These are phyloP conservation scores for Oxytropis ochrocephala DNA, from an alignment of 306 rosid genomes.

Conservation along the genomic window DNA sequence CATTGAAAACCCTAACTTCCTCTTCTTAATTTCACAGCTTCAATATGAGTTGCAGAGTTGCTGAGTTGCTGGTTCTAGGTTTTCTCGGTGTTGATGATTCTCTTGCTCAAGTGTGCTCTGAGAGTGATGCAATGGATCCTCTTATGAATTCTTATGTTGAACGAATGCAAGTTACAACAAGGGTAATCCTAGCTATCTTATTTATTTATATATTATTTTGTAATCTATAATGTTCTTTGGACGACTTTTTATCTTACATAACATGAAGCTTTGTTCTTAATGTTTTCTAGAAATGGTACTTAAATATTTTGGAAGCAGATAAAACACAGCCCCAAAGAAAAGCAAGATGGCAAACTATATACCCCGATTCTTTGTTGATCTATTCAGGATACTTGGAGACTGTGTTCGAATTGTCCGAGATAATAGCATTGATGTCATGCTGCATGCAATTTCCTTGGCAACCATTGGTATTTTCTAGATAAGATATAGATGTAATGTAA, in stretches of 20 bases:
- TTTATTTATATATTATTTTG: constrained; percentile 5
- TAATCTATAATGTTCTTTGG: constrained; percentile 13
- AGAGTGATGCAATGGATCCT: constrained; percentile 99
- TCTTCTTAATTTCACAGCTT: no score
- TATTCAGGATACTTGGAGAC: constrained; percentile 98
- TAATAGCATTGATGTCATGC: constrained; percentile 92
- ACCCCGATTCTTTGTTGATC: constrained; percentile 97
- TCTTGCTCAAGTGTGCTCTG: constrained; percentile 97
- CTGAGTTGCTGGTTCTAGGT: no score
- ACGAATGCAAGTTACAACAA: constrained; percentile 97
- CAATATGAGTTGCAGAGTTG: no score
- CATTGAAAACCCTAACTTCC: no score
- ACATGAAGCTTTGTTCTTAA: constrained; percentile 19
- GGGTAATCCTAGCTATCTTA: constrained; percentile 42
- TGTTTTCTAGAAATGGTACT: constrained; percentile 82
- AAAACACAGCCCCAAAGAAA: constrained; percentile 91
- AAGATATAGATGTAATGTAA: neutral
- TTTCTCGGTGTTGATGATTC: no score
- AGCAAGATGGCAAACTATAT: constrained; percentile 91
- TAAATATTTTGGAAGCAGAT: constrained; percentile 96
- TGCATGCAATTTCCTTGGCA: constrained; percentile 87
- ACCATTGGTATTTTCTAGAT: constrained; percentile 63
- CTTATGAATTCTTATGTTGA: constrained; percentile 94
- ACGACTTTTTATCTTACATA: constrained; percentile 7
- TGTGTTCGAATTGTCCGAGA: constrained; percentile 97